phyloP scores from a whole-genome alignment of 106 monocot species.

The Cymbidium sinense region DNA sequence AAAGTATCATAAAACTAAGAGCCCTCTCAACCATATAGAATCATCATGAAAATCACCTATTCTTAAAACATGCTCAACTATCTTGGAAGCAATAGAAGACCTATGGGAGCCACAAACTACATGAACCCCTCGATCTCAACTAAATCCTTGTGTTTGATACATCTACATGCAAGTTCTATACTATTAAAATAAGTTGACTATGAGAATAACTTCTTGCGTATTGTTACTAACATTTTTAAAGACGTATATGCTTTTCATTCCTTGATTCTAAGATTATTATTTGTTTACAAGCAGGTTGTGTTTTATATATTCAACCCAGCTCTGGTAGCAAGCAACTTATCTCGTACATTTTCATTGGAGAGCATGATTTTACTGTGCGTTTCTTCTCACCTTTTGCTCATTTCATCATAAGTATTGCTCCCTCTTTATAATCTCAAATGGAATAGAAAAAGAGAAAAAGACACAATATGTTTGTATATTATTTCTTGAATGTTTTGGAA shows the following conservation, averaged over 20 bases:
- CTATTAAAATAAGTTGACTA: not conserved
- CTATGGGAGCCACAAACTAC: not conserved
- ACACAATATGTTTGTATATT: not conserved
- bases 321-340: slow-evolving; percentile 45
- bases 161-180: not conserved
- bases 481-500: not conserved
- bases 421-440: not conserved
- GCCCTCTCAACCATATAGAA: too few species aligned
- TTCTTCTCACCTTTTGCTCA: not conserved
- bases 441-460: not conserved
- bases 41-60: too few species aligned
- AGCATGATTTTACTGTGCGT: slow-evolving; percentile 60
- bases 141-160: not conserved
- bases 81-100: too few species aligned
- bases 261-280: not conserved
- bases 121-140: not conserved
- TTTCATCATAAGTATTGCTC: not conserved
- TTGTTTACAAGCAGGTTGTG: slow-evolving; percentile 38
- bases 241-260: not conserved
- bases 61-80: too few species aligned
- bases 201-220: not conserved
- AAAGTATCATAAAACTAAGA: too few species aligned
- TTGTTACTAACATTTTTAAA: not conserved
- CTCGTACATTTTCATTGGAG: slow-evolving; percentile 56
- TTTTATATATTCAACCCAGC: slow-evolving; percentile 77